Conservation (phyloP, 257 asterid species). For the Datura wrightii region DNA sequence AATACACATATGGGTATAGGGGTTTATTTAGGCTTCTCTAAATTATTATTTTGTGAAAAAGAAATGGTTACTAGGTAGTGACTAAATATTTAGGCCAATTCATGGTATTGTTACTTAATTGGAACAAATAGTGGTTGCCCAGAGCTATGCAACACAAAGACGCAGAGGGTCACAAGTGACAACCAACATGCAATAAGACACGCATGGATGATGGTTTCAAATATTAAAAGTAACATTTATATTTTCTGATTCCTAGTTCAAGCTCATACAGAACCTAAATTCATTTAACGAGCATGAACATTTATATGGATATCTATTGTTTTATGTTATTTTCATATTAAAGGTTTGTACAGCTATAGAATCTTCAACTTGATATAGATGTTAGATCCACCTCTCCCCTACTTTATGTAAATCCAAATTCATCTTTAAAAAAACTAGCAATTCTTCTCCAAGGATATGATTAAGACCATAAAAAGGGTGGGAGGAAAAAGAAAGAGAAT, state of each 20-base stretch:
- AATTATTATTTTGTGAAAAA: constrained; percentile 12
- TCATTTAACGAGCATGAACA: not conserved
- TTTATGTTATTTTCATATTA: constrained; percentile 14
- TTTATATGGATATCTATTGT: not conserved
- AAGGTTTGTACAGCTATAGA: not conserved
- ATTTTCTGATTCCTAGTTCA: constrained; percentile 4
- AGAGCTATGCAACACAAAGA: constrained; percentile 9
- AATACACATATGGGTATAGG: not conserved
- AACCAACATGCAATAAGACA: constrained; percentile 20
- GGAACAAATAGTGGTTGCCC: constrained; percentile 23
- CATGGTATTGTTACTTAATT: constrained; percentile 17
- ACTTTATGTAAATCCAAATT: not conserved
- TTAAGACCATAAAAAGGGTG: not conserved
- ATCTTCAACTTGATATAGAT: not conserved
- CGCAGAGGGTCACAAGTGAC: not conserved
- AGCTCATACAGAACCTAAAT: constrained; percentile 14
- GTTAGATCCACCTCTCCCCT: constrained; percentile 8
- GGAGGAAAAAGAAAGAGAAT: constrained; percentile 1
- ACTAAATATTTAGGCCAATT: constrained; percentile 1
- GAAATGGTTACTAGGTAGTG: not conserved
- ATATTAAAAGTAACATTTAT: not conserved
- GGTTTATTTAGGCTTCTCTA: constrained; percentile 1
- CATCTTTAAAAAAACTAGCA: not conserved
- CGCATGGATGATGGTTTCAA: constrained; percentile 22
- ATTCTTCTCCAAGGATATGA: not conserved